phyloP scores from a whole-genome alignment of 2,329 filamentous ascomycete genomes.

The Aspergillus neoniger region DNA sequence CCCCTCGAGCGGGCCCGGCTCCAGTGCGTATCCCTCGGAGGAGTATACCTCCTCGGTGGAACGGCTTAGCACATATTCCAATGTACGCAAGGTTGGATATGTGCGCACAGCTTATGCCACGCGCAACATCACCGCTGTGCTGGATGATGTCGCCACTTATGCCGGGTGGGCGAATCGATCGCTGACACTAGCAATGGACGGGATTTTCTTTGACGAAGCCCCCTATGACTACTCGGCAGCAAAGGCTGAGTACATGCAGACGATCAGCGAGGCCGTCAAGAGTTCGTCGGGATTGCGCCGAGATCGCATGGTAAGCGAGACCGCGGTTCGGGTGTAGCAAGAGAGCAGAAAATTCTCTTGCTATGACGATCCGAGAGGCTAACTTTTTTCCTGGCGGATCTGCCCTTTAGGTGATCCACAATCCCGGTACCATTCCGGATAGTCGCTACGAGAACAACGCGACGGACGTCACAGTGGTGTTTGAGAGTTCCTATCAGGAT shows the following conservation, averaged over 20 bases:
- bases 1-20: slow-evolving; percentile 38
- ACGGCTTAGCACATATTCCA: slow-evolving; percentile 40
- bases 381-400: background rate
- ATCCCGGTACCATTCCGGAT: slow-evolving; percentile 20
- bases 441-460: slow-evolving; percentile 4
- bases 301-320: slow-evolving; percentile 14
- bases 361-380: background rate
- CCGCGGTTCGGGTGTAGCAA: background rate
- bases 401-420: slow-evolving; percentile 17
- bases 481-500: slow-evolving; percentile 17
- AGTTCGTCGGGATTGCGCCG: slow-evolving; percentile 7
- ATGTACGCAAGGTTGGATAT: slow-evolving; percentile 46
- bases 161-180: slow-evolving; percentile 36
- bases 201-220: slow-evolving; percentile 47
- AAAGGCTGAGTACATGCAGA: slow-evolving; percentile 25
- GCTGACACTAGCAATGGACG: slow-evolving; percentile 33
- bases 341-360: background rate
- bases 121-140: slow-evolving; percentile 33
- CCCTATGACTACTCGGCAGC: slow-evolving; percentile 24
- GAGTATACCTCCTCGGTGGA: slow-evolving; percentile 39
- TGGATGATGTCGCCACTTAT: slow-evolving; percentile 41
- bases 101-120: slow-evolving; percentile 40
- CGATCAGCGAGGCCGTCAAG: slow-evolving; percentile 21
- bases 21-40: slow-evolving; percentile 30
- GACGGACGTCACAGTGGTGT: slow-evolving; percentile 17